Percentiles rank a stretch among this genome's conserved stretches.
Conservation (phyloP, 495 filamentous ascomycete genomes). For the Daldinia loculata region DNA sequence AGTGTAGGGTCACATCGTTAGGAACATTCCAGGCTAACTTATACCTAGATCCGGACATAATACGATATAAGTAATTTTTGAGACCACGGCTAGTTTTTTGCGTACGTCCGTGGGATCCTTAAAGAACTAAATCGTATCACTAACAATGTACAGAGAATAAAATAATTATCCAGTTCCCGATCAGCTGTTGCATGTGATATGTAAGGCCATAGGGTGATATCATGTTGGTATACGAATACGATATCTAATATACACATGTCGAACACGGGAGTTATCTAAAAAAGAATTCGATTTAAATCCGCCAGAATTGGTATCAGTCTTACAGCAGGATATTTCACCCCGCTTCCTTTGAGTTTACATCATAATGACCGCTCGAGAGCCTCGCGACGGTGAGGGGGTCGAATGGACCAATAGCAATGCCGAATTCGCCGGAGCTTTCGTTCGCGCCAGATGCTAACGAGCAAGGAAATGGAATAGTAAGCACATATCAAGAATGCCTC, state of each 20-base stretch:
- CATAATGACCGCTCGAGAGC: constrained; percentile 28
- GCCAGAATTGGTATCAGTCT: background rate
- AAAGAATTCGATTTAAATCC: background rate
- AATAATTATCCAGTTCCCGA: background rate
- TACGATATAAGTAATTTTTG: background rate
- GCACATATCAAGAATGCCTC: constrained; percentile 8
- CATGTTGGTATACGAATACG: constrained; percentile 19
- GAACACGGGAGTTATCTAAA: background rate
- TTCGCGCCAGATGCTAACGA: constrained; percentile 21
- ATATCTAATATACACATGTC: background rate
- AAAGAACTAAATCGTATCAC: background rate
- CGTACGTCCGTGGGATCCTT: background rate
- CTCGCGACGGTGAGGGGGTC: constrained; percentile 19
- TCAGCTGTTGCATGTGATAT: constrained; percentile 4
- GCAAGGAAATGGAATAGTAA: constrained; percentile 19
- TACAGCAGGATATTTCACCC: constrained; percentile 3
- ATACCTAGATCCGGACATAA: background rate
- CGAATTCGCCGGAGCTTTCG: constrained; percentile 21
- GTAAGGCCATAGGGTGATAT: constrained; percentile 8
- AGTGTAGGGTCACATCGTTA: background rate
- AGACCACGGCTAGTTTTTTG: background rate
- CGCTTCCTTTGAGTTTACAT: constrained; percentile 28
- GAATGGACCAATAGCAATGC: constrained; percentile 9
- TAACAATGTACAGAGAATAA: background rate
- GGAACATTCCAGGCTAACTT: background rate